Base-by-base conservation (phyloP, 257 asterid genomes). In the Henckelia pumila region DNA sequence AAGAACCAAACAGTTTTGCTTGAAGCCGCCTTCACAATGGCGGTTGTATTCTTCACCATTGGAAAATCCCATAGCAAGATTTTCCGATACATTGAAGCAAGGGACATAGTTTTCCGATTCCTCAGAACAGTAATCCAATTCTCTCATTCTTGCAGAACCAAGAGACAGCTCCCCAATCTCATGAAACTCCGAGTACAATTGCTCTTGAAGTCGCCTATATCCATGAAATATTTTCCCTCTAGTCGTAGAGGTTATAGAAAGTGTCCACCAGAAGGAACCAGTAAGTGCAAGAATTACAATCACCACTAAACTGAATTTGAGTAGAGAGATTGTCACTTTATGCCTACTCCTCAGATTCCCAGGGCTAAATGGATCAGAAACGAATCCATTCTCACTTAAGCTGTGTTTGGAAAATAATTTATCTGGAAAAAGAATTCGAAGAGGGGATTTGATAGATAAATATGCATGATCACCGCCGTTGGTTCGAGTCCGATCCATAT, bases 201-300 rank as follows among this genome's bases (percentile, higher is more conserved):
- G 95, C 63, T 89, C 92, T 76, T 88, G 97, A 21, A 94, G 96
- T 63, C 95, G 77, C 64, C 98, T 74, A 73, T 94, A 91, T 16
- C 98, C 95, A 30, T 79, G 85, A 66, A 83, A 80, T 68, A 91
- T 79, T 53, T 89, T 88, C 70, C 88, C 96, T 73, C 96, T 87
- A 8, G 96, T 77, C 4, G 78, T 76, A 17, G 86, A 75, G n/a
- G 97, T 84, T 70, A 94, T 86, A 4, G 95, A 85, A 44, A 94
- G 76, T 16, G 98, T 85, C 99, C 99, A 94, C 96, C 96, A 91
- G 76, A 87, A 89, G 52, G 98, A 94, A 77, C 89, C 95, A 25
- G 83, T 81, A 64, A 94, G 85, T 55, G 99, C 96, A 79, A 94
- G 86, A 82, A 89, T 63, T 44, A 89, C 85, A 74, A 91, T 83